Percentiles rank a stretch among this genome's conserved stretches.
Conservation (phyloP, 371 early-diverging fungal species). For the Circinella minor region DNA sequence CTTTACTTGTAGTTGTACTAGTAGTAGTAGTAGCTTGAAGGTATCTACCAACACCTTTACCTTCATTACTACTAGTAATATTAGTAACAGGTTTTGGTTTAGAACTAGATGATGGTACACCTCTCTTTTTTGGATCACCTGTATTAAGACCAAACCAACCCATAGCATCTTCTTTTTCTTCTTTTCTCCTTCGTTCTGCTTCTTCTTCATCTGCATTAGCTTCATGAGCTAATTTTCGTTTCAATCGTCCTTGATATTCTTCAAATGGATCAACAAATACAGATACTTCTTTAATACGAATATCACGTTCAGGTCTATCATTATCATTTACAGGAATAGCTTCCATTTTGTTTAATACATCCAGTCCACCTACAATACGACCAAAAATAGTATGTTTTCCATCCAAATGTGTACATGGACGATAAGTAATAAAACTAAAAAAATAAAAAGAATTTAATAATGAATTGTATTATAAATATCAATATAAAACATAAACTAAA, state of each 20-base stretch:
- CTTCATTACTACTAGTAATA: conserved; percentile 10
- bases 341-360: conserved; percentile 83
- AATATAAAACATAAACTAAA: not conserved
- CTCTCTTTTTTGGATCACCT: conserved; percentile 2
- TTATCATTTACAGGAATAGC: conserved; percentile 68
- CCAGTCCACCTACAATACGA: conserved; percentile 83
- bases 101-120: not conserved
- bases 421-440: conserved; percentile 89
- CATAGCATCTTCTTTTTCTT: conserved; percentile 60
- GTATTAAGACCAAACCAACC: conserved; percentile 79
- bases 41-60: conserved; percentile 71
- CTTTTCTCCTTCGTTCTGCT: conserved; percentile 37
- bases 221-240: conserved; percentile 52
- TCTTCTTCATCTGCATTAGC: conserved; percentile 49
- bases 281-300: conserved; percentile 72
- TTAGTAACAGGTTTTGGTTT: conserved; percentile 13
- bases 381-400: conserved; percentile 93
- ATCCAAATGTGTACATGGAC: conserved; percentile 84
- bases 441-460: conserved; percentile 24
- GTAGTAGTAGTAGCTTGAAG: conserved; percentile 38
- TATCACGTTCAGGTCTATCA: conserved; percentile 76
- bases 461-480: too few species aligned
- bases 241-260: conserved; percentile 68
- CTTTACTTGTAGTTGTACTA: too few species aligned
- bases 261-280: conserved; percentile 89